These are phyloP conservation scores for Phlebiopsis flavidoalba DNA, from an alignment of 768 basidiomycete genomes.

Conservation along the genomic window DNA sequence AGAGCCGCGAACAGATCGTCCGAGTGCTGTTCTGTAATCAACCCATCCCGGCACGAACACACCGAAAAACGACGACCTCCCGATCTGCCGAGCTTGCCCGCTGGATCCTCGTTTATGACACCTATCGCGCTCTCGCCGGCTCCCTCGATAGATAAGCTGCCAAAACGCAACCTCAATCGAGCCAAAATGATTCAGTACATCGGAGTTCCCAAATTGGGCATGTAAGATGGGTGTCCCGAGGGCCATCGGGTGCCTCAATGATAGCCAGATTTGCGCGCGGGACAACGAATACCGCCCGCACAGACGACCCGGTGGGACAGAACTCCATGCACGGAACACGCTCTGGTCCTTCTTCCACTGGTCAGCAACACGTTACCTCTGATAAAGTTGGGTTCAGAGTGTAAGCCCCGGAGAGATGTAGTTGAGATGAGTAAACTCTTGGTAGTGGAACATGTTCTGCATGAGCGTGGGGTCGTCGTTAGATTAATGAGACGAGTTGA, in stretches of 20 bases:
- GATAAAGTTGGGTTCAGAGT: slow-evolving; percentile 23
- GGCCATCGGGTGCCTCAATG: slow-evolving; percentile 21
- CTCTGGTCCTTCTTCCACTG: slow-evolving; percentile 1
- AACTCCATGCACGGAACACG: slow-evolving; percentile 17
- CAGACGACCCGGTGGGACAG: slow-evolving; percentile 34
- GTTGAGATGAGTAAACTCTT: slow-evolving; percentile 43
- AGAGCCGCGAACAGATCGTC: not conserved
- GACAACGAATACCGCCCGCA: slow-evolving; percentile 29
- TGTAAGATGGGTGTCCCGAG: slow-evolving; percentile 26
- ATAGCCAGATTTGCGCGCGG: slow-evolving; percentile 27
- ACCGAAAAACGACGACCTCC: slow-evolving; percentile 18
- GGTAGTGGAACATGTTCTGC: slow-evolving; percentile 30
- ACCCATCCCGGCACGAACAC: slow-evolving; percentile 23
- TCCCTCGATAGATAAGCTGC: slow-evolving; percentile 11
- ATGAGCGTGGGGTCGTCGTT: slow-evolving; percentile 21
- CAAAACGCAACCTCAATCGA: slow-evolving; percentile 21
- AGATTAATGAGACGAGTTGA: slow-evolving; percentile 24
- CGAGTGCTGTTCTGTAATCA: slow-evolving; percentile 16
- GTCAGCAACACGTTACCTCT: not conserved
- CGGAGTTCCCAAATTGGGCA: slow-evolving; percentile 17
- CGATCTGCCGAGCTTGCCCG: slow-evolving; percentile 12
- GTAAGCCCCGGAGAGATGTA: slow-evolving; percentile 37
- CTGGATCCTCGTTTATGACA: slow-evolving; percentile 13
- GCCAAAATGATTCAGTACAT: slow-evolving; percentile 23
- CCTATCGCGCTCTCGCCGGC: slow-evolving; percentile 8